Conservation (phyloP, 2,329 filamentous ascomycete genomes). For the Cladobotryum mycophilum region DNA sequence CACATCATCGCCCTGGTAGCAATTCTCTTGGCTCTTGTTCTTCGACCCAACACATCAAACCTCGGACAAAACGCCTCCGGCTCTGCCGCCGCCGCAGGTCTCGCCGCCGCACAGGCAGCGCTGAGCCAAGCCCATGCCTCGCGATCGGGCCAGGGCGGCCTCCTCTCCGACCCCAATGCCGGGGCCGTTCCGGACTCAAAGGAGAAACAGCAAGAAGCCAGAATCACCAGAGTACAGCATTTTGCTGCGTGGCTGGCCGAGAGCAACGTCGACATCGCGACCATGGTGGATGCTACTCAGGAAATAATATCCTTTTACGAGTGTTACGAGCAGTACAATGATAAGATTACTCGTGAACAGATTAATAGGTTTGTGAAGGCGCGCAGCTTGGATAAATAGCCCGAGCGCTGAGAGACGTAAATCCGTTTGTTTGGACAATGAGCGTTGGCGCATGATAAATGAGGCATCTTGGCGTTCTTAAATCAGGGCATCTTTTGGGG, state of each 20-base stretch:
- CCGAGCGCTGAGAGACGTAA: too few species aligned
- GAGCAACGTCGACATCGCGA: conserved; percentile 76
- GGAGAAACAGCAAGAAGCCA: conserved; percentile 46
- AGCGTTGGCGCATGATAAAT: too few species aligned
- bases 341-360: conserved; percentile 52
- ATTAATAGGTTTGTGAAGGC: conserved; percentile 56
- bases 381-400: conserved; percentile 46
- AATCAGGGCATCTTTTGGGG: too few species aligned
- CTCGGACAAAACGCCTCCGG: conserved; percentile 24
- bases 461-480: too few species aligned
- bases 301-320: conserved; percentile 89
- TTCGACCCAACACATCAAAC: conserved; percentile 50
- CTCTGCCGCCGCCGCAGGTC: conserved; percentile 32
- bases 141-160: conserved; percentile 18
- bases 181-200: conserved; percentile 28
- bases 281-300: conserved; percentile 82
- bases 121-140: conserved; percentile 40
- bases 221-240: conserved; percentile 59
- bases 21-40: conserved; percentile 75
- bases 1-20: conserved; percentile 83
- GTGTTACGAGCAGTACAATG: conserved; percentile 54
- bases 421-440: too few species aligned
- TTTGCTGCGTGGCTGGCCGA: conserved; percentile 77
- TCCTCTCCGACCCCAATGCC: conserved; percentile 9
- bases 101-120: conserved; percentile 45